A percentile compares a stretch with the other conserved stretches of the same genome.
These are phyloP conservation scores for Phytopythium kandeliae DNA, from an alignment of 352 stramenopile species.

Conservation along the genomic window DNA sequence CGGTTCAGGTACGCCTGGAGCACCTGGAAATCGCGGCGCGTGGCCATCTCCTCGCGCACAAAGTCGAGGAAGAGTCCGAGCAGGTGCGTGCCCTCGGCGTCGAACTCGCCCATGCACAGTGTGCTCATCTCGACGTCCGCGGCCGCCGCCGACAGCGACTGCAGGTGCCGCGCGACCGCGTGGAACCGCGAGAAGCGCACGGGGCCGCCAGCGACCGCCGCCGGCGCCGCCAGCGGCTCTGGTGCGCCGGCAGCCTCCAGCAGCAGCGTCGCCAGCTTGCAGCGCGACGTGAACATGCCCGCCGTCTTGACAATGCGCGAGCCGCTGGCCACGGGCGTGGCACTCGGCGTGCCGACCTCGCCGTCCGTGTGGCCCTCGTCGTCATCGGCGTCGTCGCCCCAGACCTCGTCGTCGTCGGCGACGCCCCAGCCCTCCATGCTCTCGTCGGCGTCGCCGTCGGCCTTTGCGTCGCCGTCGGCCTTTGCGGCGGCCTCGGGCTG, in stretches of 20 bases:
- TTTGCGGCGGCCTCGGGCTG: too few relatives aligned
- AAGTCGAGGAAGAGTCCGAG: conserved; percentile 63
- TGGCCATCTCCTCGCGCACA: conserved; percentile 59
- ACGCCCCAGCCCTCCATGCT: conserved; percentile 66
- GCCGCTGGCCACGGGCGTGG: conserved; percentile 15
- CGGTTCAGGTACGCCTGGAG: conserved; percentile 83
- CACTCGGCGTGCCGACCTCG: conserved; percentile 13
- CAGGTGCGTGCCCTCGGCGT: conserved; percentile 61
- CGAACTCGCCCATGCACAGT: conserved; percentile 80
- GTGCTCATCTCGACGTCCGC: conserved; percentile 82
- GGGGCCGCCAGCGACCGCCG: conserved; percentile 5
- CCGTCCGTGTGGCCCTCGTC: conserved; percentile 18
- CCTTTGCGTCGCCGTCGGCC: conserved; percentile 30
- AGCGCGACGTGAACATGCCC: conserved; percentile 66
- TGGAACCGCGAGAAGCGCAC: conserved; percentile 36
- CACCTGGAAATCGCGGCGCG: conserved; percentile 67
- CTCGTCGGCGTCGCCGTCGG: conserved; percentile 10
- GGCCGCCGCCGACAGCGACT: conserved; percentile 64
- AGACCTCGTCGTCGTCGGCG: conserved; percentile 52
- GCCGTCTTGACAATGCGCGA: conserved; percentile 70
- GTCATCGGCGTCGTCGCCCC: conserved; percentile 45
- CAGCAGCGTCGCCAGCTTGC: conserved; percentile 61
- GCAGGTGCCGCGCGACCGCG: conserved; percentile 50
- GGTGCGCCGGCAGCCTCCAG: conserved; percentile 18
- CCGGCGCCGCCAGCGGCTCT: conserved; percentile 9